These are phyloP conservation scores for Asterionellopsis glacialis DNA, from an alignment of 108 stramenopile species.

Conservation along the genomic window DNA sequence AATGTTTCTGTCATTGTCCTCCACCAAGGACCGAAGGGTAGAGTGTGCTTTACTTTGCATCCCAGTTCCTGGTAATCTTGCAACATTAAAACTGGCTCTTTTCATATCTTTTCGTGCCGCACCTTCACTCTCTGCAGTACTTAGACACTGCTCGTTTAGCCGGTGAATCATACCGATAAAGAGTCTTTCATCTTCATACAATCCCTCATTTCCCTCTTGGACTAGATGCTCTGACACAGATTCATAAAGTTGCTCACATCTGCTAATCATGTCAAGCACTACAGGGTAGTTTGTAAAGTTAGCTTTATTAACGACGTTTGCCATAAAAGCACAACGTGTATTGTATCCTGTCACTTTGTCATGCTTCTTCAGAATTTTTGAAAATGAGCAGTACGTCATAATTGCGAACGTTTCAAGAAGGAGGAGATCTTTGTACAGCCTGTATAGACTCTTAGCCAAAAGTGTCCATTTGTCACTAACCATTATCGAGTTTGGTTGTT, in stretches of 20 bases:
- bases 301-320: constrained; percentile 78
- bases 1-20: constrained; percentile 43
- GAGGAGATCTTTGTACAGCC: constrained; percentile 91
- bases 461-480: constrained; percentile 76
- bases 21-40: constrained; percentile 44
- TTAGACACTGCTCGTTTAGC: constrained; percentile 65
- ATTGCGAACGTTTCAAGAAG: constrained; percentile 97
- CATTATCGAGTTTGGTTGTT: constrained; percentile 75
- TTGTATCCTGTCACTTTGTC: constrained; percentile 92
- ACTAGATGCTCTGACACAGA: constrained; percentile 62
- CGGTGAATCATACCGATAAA: constrained; percentile 88
- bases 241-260: constrained; percentile 61
- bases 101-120: constrained; percentile 27
- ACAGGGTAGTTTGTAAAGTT: constrained; percentile 79
- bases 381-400: constrained; percentile 97
- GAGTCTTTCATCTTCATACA: constrained; percentile 81
- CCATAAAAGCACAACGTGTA: constrained; percentile 81
- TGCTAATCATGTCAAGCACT: constrained; percentile 64
- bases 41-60: constrained; percentile 21
- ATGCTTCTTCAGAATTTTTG: constrained; percentile 98
- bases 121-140: constrained; percentile 53
- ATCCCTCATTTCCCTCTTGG: constrained; percentile 64
- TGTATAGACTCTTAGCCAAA: constrained; percentile 84
- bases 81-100: not conserved
- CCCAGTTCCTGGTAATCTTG: not conserved